phyloP scores from a whole-genome alignment of 2,329 filamentous ascomycete genomes.

The Fusarium multiceps region DNA sequence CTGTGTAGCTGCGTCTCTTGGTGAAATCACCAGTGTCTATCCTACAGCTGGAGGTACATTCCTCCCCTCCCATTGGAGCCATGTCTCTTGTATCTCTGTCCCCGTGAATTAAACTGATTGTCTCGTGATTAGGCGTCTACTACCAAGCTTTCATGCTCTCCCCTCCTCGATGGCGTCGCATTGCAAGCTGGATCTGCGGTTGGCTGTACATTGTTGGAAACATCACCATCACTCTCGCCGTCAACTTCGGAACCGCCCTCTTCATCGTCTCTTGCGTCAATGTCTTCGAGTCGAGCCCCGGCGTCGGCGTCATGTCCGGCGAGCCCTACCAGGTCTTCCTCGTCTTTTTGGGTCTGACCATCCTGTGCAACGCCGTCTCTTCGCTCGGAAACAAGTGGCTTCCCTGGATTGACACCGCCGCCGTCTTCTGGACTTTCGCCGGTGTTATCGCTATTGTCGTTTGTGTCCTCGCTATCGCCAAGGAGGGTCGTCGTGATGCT shows the following conservation, averaged over 20 bases:
- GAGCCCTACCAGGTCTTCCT: slow-evolving; percentile 75
- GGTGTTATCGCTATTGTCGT: slow-evolving; percentile 74
- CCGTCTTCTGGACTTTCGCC: slow-evolving; percentile 80
- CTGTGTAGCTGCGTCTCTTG: slow-evolving; percentile 76
- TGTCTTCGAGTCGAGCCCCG: slow-evolving; percentile 61
- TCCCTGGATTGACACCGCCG: slow-evolving; percentile 75
- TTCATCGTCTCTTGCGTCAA: slow-evolving; percentile 67
- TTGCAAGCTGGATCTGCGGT: slow-evolving; percentile 77
- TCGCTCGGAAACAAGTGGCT: slow-evolving; percentile 74
- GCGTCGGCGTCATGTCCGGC: slow-evolving; percentile 57
- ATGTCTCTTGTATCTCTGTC: too few relatives aligned
- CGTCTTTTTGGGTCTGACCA: slow-evolving; percentile 75
- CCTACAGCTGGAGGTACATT: slow-evolving; percentile 74
- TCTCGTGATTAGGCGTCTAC: slow-evolving; percentile 64
- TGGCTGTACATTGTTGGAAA: slow-evolving; percentile 84
- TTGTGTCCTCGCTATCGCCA: slow-evolving; percentile 72
- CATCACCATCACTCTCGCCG: slow-evolving; percentile 84
- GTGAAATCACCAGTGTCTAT: slow-evolving; percentile 80
- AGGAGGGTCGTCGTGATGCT: slow-evolving; percentile 72
- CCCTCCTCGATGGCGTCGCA: slow-evolving; percentile 67
- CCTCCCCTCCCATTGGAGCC: too few relatives aligned
- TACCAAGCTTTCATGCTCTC: slow-evolving; percentile 83
- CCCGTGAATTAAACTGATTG: slow-evolving; percentile 25
- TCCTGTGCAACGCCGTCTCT: slow-evolving; percentile 73
- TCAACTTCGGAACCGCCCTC: slow-evolving; percentile 82